These are phyloP conservation scores for Barnettozyma populi DNA, from an alignment of 805 yeast species.

Conservation along the genomic window DNA sequence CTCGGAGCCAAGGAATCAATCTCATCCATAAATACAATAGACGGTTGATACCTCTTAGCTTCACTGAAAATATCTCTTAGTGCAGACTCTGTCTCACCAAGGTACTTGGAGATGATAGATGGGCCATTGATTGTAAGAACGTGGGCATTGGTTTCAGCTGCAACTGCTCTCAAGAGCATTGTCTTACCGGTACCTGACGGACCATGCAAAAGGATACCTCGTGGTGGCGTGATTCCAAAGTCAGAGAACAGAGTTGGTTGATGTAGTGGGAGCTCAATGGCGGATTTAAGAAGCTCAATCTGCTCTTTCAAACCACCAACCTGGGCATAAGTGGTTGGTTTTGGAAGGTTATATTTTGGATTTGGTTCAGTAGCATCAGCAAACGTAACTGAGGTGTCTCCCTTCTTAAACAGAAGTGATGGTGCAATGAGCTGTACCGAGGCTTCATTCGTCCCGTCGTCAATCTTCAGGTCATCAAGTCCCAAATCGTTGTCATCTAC, in stretches of 20 bases:
- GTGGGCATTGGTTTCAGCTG: conserved; percentile 75
- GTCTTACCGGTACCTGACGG: conserved; percentile 98
- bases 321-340: conserved; percentile 38
- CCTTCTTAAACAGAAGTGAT: conserved; percentile 39
- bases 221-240: conserved; percentile 88
- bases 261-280: conserved; percentile 75
- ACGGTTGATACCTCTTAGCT: conserved; percentile 81
- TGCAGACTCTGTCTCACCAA: conserved; percentile 90
- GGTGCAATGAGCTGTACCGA: conserved; percentile 36
- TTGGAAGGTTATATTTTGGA: conserved; percentile 40
- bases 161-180: conserved; percentile 77
- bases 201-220: conserved; percentile 91
- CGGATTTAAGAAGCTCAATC: conserved; percentile 52
- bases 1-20: conserved; percentile 89
- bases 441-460: conserved; percentile 8
- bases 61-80: conserved; percentile 79
- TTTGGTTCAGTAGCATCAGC: conserved; percentile 24
- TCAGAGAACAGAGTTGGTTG: conserved; percentile 71
- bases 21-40: conserved; percentile 86
- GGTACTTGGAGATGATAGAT: conserved; percentile 82
- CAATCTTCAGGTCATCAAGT: conserved; percentile 23
- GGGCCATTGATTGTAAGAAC: conserved; percentile 85
- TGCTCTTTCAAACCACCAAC: conserved; percentile 79
- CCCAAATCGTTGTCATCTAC: conserved; percentile 29
- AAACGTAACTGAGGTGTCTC: conserved; percentile 25